A percentile compares a stretch with the other conserved stretches of the same genome.
Conservation (phyloP, 2,329 filamentous ascomycete genomes). For the Conoideocrella luteorostrata region DNA sequence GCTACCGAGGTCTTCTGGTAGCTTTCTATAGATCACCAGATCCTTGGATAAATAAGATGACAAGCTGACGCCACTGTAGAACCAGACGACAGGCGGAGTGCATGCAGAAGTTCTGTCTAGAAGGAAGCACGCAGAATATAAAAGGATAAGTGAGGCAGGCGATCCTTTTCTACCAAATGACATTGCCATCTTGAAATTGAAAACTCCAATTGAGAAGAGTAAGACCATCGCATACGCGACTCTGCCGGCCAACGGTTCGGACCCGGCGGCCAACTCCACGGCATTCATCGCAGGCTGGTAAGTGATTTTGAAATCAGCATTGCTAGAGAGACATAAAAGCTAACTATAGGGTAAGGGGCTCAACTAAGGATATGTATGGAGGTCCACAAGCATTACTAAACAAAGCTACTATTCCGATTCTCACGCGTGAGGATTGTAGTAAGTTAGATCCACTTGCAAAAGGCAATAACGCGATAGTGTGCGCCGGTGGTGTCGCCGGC, state of each 20-base stretch:
- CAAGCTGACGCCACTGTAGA: not conserved
- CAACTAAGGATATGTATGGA: no score
- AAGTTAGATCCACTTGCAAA: no score
- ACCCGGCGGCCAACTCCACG: not conserved
- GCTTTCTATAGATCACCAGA: no score
- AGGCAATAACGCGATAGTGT: not conserved
- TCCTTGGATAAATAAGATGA: not conserved
- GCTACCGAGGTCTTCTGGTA: no score
- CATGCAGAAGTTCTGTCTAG: not conserved
- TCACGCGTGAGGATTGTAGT: no score
- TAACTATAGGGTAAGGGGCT: not conserved
- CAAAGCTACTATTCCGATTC: no score
- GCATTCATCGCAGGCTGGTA: not conserved
- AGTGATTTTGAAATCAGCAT: not conserved
- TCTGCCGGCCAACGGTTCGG: not conserved
- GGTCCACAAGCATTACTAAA: no score
- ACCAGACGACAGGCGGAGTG: not conserved
- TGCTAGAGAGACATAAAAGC: not conserved
- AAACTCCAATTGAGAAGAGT: not conserved
- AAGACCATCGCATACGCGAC: not conserved
- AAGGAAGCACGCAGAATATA: not conserved
- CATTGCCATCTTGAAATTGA: not conserved
- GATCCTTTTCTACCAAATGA: not conserved
- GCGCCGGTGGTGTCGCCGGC: not conserved
- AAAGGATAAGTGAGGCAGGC: not conserved